Evolutionary conservation across 2,329 filamentous ascomycete species (phyloP), one percentile per base, ranked within the genome.

Genomic region (Ophiosphaerella narmari): DNA sequence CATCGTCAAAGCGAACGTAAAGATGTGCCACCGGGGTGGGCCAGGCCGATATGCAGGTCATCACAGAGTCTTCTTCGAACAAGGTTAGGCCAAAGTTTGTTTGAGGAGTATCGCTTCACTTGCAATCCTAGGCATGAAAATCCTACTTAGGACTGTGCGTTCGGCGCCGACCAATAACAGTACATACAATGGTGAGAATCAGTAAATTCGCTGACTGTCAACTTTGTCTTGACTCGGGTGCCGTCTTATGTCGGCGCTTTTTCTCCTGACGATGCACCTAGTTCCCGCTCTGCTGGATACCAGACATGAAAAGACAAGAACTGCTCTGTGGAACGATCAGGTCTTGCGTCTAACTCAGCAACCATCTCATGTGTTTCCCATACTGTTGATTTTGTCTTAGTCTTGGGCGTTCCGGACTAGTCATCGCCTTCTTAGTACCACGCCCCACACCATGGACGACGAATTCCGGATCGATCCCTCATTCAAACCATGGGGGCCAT

Each of bases 401-500:
- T 39, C 13, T 16, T 36, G 14, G 24, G 11, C 40, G 29, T 24
- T 29, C 35, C 39, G 16, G 31, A 24, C 38, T 18, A 44, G 33
- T 32, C 31, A 11, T 5, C 26, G 6, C 39, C 31, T 9, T 33
- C 6, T 21, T 5, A 23, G 9, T 13, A n/a, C 34, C 34, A 36
- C 39, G 23, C 29, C 5, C 12, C 36, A 46, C 40, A 40, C 35
- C 18, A 66, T 65, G 61, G 52, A 40, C 36, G 13, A 52, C 32
- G 63, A 66, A 38, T 66, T 52, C 29, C 44, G 38, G n/a, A 34
- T 50, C 16, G 46, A 49, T 16, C 55, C 59, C 4, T 55, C 50
- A 12, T 66, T 64, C 46, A 41, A 53, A 36, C 55, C 63, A 13
- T 64, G 59, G 63, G 65, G 65, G 2, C 65, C 65, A 26, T 43